Conservation (phyloP, 805 yeast species). For the Yamadazyma kitorensis region DNA sequence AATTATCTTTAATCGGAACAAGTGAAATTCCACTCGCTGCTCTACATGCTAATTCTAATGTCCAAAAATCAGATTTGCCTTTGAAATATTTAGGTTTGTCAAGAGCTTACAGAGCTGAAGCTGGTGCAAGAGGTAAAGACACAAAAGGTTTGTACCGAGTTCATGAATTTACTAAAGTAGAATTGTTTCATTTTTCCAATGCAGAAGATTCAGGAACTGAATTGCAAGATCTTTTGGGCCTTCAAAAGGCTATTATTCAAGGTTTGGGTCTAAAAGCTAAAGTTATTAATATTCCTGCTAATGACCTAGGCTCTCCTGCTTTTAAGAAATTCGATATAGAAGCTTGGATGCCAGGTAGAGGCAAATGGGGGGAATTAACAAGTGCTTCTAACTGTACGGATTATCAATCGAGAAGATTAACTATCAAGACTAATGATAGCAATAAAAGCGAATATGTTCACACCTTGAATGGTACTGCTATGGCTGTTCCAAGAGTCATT, state of each 20-base stretch:
- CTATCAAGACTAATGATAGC: constrained; percentile 50
- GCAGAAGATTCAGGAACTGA: constrained; percentile 46
- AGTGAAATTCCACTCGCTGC: constrained; percentile 96
- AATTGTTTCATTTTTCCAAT: constrained; percentile 72
- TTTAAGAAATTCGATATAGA: constrained; percentile 89
- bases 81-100: constrained; percentile 72
- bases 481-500: constrained; percentile 91
- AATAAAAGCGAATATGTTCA: constrained; percentile 54
- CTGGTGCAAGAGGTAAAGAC: constrained; percentile 93
- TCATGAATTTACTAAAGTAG: constrained; percentile 95
- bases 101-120: constrained; percentile 90
- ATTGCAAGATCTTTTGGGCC: constrained; percentile 55
- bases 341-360: constrained; percentile 98
- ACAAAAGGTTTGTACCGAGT: constrained; percentile 91
- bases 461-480: constrained; percentile 92
- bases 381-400: constrained; percentile 92
- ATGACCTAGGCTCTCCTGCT: constrained; percentile 94
- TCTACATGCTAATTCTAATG: constrained; percentile 51
- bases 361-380: constrained; percentile 87
- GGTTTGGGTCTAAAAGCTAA: constrained; percentile 78
- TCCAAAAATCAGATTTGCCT: constrained; percentile 46
- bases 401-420: constrained; percentile 81
- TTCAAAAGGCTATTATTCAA: constrained; percentile 63
- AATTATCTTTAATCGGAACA: constrained; percentile 80
- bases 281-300: constrained; percentile 82